Evolutionary conservation across 2,329 filamentous ascomycete species (phyloP).

Genomic region (Beauveria sp.): DNA sequence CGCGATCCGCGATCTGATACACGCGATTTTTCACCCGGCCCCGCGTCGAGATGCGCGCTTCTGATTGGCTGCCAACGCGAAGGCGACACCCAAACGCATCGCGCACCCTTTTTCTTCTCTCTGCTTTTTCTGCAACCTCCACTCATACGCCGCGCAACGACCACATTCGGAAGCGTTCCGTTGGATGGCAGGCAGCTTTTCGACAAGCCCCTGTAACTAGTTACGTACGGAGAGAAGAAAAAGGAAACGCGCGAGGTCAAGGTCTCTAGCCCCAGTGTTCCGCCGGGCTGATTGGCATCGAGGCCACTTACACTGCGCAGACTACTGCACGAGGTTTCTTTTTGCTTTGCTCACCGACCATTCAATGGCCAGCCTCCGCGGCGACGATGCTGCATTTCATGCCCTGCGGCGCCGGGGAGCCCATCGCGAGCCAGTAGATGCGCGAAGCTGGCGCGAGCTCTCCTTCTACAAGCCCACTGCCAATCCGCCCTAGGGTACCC

Average conservation of each 20-base stretch:
- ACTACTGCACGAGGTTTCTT: background rate
- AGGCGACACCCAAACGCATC: background rate
- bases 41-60: conserved; percentile 4
- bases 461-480: background rate
- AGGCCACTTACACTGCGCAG: background rate
- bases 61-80: conserved; percentile 4
- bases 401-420: background rate
- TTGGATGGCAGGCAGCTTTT: background rate
- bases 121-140: background rate
- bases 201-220: no score
- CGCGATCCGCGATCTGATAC: conserved; percentile 3
- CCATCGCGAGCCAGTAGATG: background rate
- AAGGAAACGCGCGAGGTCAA: background rate
- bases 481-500: background rate
- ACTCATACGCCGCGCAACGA: background rate
- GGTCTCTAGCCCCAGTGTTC: background rate
- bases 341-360: conserved; percentile 3
- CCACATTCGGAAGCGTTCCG: background rate
- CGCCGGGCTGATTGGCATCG: conserved; percentile 1
- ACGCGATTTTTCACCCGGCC: background rate
- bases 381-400: conserved; percentile 2
- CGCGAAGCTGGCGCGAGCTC: conserved; percentile 4
- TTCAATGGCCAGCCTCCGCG: background rate
- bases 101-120: background rate
- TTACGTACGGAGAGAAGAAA: background rate